These are phyloP conservation scores for Candida lessepsii DNA, from an alignment of 805 yeast species.

Conservation along the genomic window DNA sequence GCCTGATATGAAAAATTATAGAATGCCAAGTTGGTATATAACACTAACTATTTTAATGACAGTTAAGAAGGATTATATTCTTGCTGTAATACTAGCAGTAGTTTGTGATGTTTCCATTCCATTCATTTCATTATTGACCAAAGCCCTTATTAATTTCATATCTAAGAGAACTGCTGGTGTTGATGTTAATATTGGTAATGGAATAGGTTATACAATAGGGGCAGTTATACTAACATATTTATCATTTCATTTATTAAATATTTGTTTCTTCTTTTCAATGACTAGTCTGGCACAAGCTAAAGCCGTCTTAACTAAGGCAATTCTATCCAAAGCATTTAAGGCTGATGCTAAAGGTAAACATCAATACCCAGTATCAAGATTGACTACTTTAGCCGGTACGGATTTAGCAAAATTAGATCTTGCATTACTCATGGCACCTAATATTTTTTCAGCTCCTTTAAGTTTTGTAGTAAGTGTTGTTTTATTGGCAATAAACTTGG, in stretches of 20 bases:
- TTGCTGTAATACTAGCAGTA: neutral
- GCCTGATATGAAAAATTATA: constrained; percentile 1
- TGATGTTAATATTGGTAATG: too few relatives aligned
- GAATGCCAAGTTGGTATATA: neutral
- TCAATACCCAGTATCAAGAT: constrained; percentile 61
- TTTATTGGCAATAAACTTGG: constrained; percentile 62
- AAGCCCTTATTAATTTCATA: neutral
- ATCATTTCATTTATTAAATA: constrained; percentile 11
- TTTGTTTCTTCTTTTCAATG: constrained; percentile 25
- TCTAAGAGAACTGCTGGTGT: too few relatives aligned
- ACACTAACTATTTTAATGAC: neutral
- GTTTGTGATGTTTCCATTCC: neutral
- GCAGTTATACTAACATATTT: neutral
- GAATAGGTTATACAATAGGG: too few relatives aligned
- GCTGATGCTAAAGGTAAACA: constrained; percentile 57
- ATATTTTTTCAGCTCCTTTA: constrained; percentile 62
- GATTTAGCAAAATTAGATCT: constrained; percentile 79
- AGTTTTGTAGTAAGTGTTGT: constrained; percentile 62
- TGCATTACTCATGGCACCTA: constrained; percentile 63
- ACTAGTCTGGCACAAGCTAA: constrained; percentile 48
- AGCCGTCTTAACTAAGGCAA: constrained; percentile 66
- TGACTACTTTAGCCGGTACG: constrained; percentile 75
- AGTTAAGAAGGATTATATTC: neutral
- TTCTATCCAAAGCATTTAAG: constrained; percentile 63
- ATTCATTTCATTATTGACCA: neutral